Conservation (phyloP, 495 filamentous ascomycete genomes). For the Hapsidospora chrysogenum region DNA sequence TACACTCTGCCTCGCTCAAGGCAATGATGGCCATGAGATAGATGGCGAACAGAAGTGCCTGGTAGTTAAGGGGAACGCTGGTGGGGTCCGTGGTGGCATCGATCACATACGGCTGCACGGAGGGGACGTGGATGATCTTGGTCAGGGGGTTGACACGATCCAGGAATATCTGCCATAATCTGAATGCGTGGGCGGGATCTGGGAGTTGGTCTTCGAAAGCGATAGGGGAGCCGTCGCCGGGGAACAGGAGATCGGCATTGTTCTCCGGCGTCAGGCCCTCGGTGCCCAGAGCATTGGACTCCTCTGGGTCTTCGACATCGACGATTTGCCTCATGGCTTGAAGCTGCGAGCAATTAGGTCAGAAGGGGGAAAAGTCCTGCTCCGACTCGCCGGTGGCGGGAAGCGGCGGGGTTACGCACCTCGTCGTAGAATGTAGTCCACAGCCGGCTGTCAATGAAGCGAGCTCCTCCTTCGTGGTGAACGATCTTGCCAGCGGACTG, state of each 20-base stretch:
- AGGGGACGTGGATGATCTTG: slow-evolving; percentile 56
- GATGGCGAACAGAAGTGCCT: slow-evolving; percentile 36
- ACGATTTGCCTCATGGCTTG: slow-evolving; percentile 29
- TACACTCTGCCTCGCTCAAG: slow-evolving; percentile 31
- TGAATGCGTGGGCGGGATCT: slow-evolving; percentile 43
- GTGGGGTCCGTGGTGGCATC: slow-evolving; percentile 20
- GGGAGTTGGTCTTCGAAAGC: slow-evolving; percentile 38
- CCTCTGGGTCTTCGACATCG: slow-evolving; percentile 20
- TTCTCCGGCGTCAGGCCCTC: slow-evolving; percentile 18
- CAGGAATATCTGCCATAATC: slow-evolving; percentile 52
- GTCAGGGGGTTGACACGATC: slow-evolving; percentile 51
- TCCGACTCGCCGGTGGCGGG: too few species aligned
- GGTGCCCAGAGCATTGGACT: slow-evolving; percentile 2
- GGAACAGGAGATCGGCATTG: slow-evolving; percentile 20
- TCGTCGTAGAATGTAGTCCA: slow-evolving; percentile 24
- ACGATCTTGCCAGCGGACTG: slow-evolving; percentile 11
- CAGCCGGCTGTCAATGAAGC: slow-evolving; percentile 27
- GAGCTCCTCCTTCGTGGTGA: slow-evolving; percentile 23
- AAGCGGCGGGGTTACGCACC: slow-evolving; percentile 11
- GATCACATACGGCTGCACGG: slow-evolving; percentile 33
- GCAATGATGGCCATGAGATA: slow-evolving; percentile 31
- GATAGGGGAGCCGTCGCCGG: slow-evolving; percentile 10
- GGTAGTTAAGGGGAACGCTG: slow-evolving; percentile 27
- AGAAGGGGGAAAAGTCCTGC: background rate
- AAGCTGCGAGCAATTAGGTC: slow-evolving; percentile 13